phyloP scores from a whole-genome alignment of 345 rosid genomes.

The Pugionium cornutum region DNA sequence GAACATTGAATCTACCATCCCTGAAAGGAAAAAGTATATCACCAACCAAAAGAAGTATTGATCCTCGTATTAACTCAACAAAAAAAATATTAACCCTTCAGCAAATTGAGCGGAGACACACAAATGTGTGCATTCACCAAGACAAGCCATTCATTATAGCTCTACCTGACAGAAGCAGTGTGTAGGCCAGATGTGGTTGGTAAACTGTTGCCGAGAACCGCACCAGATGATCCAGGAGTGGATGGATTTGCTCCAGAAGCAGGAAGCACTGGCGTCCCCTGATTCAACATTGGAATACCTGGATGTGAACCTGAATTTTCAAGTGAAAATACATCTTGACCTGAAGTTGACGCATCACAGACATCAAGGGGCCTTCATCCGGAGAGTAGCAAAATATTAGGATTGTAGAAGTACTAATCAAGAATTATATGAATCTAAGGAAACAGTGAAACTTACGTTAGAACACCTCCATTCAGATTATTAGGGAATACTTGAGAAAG shows the following conservation, averaged over 20 bases:
- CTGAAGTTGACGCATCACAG: constrained; percentile 64
- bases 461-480: constrained; percentile 67
- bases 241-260: constrained; percentile 66
- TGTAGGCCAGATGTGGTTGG: constrained; percentile 62
- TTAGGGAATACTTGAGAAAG: constrained; percentile 85
- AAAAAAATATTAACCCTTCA: no score
- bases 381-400: constrained; percentile 36
- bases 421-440: constrained; percentile 8
- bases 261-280: constrained; percentile 64
- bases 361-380: constrained; percentile 94
- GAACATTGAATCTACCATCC: constrained; percentile 75
- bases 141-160: constrained; percentile 24
- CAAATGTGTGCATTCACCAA: constrained; percentile 21
- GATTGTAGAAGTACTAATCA: constrained; percentile 14
- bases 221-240: constrained; percentile 64
- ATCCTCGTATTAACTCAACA: neutral
- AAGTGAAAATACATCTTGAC: constrained; percentile 58
- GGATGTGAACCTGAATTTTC: constrained; percentile 66
- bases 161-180: constrained; percentile 49
- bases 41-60: constrained; percentile 21
- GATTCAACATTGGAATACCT: constrained; percentile 62
- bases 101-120: constrained; percentile 11
- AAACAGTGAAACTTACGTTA: constrained; percentile 63
- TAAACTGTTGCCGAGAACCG: constrained; percentile 57
- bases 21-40: constrained; percentile 42